These are phyloP conservation scores for Fusarium sp. DNA, from an alignment of 2,329 filamentous ascomycete species.

Conservation along the genomic window DNA sequence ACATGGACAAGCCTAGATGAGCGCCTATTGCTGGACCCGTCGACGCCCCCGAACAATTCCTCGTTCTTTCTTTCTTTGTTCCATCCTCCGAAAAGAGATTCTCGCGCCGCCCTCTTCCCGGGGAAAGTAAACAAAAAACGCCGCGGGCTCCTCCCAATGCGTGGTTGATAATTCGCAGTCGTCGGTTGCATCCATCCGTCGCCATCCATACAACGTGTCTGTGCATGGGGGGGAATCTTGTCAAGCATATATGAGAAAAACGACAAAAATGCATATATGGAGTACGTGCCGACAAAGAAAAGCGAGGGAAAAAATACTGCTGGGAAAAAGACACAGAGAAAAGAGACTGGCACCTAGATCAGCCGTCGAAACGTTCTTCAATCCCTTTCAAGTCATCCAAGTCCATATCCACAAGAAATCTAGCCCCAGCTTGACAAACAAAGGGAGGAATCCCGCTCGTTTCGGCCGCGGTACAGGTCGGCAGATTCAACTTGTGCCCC, in stretches of 20 bases:
- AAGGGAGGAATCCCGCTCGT: slow-evolving; percentile 34
- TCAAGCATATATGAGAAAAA: slow-evolving; percentile 31
- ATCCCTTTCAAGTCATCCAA: slow-evolving; percentile 29
- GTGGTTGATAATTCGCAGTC: slow-evolving; percentile 26
- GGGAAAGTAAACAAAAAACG: slow-evolving; percentile 31
- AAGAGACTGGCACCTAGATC: slow-evolving; percentile 34
- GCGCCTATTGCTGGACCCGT: slow-evolving; percentile 24
- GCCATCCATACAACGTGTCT: slow-evolving; percentile 24
- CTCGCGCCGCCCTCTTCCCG: slow-evolving; percentile 31
- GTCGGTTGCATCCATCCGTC: slow-evolving; percentile 31
- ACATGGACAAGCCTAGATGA: slow-evolving; percentile 38
- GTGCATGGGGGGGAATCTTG: background rate
- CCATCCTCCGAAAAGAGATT: slow-evolving; percentile 29
- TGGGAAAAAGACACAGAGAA: slow-evolving; percentile 32
- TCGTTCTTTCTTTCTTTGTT: slow-evolving; percentile 8
- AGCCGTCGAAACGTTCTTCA: slow-evolving; percentile 32
- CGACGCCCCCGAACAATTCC: slow-evolving; percentile 22
- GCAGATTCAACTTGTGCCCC: slow-evolving; percentile 22
- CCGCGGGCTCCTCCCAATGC: slow-evolving; percentile 32
- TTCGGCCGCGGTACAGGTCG: slow-evolving; percentile 16
- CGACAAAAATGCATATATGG: slow-evolving; percentile 33
- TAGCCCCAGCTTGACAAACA: slow-evolving; percentile 40
- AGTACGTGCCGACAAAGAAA: slow-evolving; percentile 40
- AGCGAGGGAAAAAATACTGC: slow-evolving; percentile 28
- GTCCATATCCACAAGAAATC: slow-evolving; percentile 37